Evolutionary conservation across 495 filamentous ascomycete species (phyloP).

Genomic region (Annulohypoxylon maeteangense): DNA sequence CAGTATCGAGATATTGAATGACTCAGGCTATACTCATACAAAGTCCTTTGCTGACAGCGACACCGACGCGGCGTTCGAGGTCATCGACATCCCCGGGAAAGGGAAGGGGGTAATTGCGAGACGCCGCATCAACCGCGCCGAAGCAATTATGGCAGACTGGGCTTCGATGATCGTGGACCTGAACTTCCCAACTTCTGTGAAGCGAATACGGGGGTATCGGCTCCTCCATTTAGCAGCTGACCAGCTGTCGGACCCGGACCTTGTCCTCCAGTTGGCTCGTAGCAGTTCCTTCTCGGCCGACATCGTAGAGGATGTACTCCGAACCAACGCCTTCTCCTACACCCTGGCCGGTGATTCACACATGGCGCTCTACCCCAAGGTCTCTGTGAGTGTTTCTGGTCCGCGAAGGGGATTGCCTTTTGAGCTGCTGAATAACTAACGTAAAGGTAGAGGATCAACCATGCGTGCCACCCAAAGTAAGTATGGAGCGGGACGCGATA

Average conservation of each 20-base stretch:
- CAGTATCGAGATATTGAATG: conserved; percentile 42
- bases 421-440: neutral
- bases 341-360: conserved; percentile 45
- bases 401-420: neutral
- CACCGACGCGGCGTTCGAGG: conserved; percentile 37
- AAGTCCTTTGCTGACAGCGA: conserved; percentile 7
- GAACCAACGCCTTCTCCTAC: conserved; percentile 55
- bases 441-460: conserved; percentile 51
- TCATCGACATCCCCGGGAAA: conserved; percentile 51
- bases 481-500: neutral
- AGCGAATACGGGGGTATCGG: conserved; percentile 44
- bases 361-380: conserved; percentile 52
- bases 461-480: conserved; percentile 56
- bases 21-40: conserved; percentile 32
- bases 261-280: conserved; percentile 46
- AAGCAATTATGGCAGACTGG: conserved; percentile 54
- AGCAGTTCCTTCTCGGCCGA: conserved; percentile 47
- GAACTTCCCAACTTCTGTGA: conserved; percentile 46
- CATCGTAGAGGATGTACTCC: conserved; percentile 53
- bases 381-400: conserved; percentile 44
- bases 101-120: conserved; percentile 54
- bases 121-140: conserved; percentile 44
- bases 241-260: conserved; percentile 48
- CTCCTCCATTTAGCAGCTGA: conserved; percentile 50
- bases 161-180: conserved; percentile 51